phyloP scores from a whole-genome alignment of 805 yeast genomes.

The Tetrapisispora phaffii region DNA sequence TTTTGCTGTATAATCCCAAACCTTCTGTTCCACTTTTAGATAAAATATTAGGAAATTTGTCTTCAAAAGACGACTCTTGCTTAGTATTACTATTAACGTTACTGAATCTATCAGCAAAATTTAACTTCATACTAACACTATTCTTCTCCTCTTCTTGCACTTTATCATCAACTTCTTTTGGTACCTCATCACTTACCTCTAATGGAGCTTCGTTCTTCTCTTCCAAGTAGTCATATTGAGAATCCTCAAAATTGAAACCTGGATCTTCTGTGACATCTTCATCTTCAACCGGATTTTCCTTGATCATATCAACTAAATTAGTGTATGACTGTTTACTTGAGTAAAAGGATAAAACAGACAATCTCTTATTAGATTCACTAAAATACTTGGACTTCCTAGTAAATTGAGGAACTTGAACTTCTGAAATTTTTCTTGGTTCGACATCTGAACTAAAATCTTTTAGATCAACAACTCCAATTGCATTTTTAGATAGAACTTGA shows the following conservation, averaged over 20 bases:
- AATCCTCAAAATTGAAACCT: slow-evolving; percentile 23
- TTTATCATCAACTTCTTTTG: slow-evolving; percentile 6
- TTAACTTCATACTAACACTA: slow-evolving; percentile 22
- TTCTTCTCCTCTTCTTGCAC: slow-evolving; percentile 4
- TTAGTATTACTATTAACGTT: background rate
- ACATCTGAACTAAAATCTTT: slow-evolving; percentile 8
- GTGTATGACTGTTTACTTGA: slow-evolving; percentile 58
- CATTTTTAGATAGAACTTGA: slow-evolving; percentile 21
- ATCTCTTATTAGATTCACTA: slow-evolving; percentile 52
- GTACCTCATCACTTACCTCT: slow-evolving; percentile 15
- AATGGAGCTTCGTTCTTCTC: slow-evolving; percentile 8
- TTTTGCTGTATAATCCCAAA: slow-evolving; percentile 21
- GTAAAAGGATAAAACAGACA: slow-evolving; percentile 61
- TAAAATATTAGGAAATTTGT: slow-evolving; percentile 25
- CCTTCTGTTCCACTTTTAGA: slow-evolving; percentile 20
- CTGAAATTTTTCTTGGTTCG: slow-evolving; percentile 46
- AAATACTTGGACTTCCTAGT: slow-evolving; percentile 58
- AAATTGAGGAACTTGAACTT: slow-evolving; percentile 59
- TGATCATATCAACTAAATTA: slow-evolving; percentile 41
- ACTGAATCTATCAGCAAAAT: slow-evolving; percentile 33
- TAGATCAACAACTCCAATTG: slow-evolving; percentile 19
- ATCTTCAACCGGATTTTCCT: slow-evolving; percentile 11
- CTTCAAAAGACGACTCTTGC: slow-evolving; percentile 4
- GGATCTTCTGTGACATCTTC: slow-evolving; percentile 10
- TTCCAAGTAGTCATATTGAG: slow-evolving; percentile 13